Evolutionary conservation across 208 protist genomes (phyloP).

Genomic region (Trypanosoma caninum): DNA sequence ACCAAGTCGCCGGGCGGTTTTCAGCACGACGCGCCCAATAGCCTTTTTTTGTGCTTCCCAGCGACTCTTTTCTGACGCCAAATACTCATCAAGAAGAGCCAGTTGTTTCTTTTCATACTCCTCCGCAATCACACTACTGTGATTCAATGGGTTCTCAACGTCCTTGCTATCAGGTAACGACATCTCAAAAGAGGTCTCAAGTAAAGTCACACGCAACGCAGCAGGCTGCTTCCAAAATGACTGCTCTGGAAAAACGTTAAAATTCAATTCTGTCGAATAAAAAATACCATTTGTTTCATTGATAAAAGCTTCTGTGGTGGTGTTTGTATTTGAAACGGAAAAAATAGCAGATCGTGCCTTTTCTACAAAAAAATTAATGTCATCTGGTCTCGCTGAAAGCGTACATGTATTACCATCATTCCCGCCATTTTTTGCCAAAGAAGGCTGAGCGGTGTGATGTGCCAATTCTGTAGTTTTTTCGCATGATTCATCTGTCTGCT

Average conservation of each 20-base stretch:
- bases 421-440: not conserved
- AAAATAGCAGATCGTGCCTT: conserved; percentile 1
- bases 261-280: not conserved
- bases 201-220: conserved; percentile 62
- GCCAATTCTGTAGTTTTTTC: not conserved
- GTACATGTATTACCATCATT: not conserved
- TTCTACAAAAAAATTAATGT: conserved; percentile 14
- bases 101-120: conserved; percentile 48
- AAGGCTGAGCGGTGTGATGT: not conserved
- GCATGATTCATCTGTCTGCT: not conserved
- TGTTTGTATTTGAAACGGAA: conserved; percentile 2
- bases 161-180: conserved; percentile 37
- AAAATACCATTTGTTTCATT: not conserved
- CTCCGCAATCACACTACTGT: conserved; percentile 28
- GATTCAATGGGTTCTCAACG: conserved; percentile 27
- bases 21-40: conserved; percentile 53
- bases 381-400: not conserved
- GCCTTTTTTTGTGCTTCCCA: conserved; percentile 77
- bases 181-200: conserved; percentile 81
- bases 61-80: conserved; percentile 41
- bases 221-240: conserved; percentile 58
- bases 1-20: conserved; percentile 33
- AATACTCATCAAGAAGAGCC: conserved; percentile 69
- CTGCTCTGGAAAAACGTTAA: not conserved
- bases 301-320: conserved; percentile 28